Evolutionary conservation across 108 stramenopile genomes (phyloP).

Genomic region (Fragilaria crotonensis): DNA sequence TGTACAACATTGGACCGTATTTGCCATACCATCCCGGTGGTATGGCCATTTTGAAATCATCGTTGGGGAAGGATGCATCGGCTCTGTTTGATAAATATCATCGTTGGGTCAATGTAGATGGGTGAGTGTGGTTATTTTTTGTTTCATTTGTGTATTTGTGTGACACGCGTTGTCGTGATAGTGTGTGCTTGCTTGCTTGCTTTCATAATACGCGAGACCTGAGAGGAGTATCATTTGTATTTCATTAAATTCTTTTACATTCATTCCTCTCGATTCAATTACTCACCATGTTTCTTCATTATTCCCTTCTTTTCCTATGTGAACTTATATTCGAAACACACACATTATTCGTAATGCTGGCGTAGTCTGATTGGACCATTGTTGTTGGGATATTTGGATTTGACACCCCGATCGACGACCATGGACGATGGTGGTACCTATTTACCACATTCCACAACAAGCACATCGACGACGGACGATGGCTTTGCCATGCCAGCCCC

Average conservation of each 20-base stretch:
- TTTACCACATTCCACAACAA: background rate
- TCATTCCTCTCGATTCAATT: too few species aligned
- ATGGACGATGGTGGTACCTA: background rate
- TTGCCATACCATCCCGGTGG: conserved; percentile 96
- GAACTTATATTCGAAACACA: too few species aligned
- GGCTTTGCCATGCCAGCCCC: conserved; percentile 9
- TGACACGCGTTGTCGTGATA: too few species aligned
- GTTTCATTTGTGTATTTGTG: too few species aligned
- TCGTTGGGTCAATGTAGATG: conserved; percentile 79
- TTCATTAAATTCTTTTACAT: too few species aligned
- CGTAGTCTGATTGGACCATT: conserved; percentile 28
- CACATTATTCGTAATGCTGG: too few species aligned
- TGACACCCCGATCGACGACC: background rate
- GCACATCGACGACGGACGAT: background rate
- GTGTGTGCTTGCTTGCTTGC: too few species aligned
- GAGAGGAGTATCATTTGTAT: too few species aligned
- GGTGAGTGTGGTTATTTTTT: conserved; percentile 13
- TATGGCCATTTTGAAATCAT: conserved; percentile 50
- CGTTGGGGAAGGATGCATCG: conserved; percentile 79
- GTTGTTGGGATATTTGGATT: conserved; percentile 22
- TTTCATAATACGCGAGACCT: too few species aligned
- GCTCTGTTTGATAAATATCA: conserved; percentile 89
- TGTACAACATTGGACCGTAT: conserved; percentile 92
- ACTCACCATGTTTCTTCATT: too few species aligned
- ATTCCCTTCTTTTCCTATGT: too few species aligned